Evolutionary conservation across 176 grass and related monocot species (phyloP), one percentile per base, ranked within the genome.

Genomic region (Paspalum notatum): DNA sequence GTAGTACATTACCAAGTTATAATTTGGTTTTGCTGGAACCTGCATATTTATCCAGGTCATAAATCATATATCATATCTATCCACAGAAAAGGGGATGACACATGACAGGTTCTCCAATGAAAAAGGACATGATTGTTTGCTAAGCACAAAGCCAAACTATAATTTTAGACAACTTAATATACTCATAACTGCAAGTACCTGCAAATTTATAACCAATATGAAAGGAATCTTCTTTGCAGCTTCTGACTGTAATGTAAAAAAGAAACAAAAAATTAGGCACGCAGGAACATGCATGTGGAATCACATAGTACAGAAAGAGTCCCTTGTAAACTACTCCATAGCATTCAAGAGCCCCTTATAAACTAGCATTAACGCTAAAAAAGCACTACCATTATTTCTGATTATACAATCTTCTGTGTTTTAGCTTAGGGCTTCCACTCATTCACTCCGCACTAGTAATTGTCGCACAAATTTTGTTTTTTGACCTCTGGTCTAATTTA

Each of bases 1-100:
- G 67, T 92, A 98, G 76, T 98, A 94, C 85, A 94, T 79, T 60
- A 91, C 92, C 78, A 98, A 91, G 70, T 91, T 94, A 80, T 98
- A 94, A 75, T 93, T 98, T 87, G 95, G 95, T 85, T 90, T 94
- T 0, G 95, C 88, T 49, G 95, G 95, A 84, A 98, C 93, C 95
- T 98, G 67, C 84, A 85, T 49, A 64, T 89, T 83, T 56, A 85
- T 70, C 48, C 64, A 12, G 81, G 67, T 75, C 38, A 85, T 18
- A 43, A 43, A 68, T n/a, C 26, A 39, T 44, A 59, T 47, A 89
- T 52, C 46, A 50, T 12, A 25, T 1, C 49, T 46, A 71, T 77
- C 47, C 72, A 63, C 48, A 72, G 13, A 66, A 50, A 61, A 66
- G 65, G 43, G 44, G 57, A 51, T 43, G 54, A 8, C n/a, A 77